A percentile compares a stretch with the other conserved stretches of the same genome.
These are phyloP conservation scores for Sphaerostilbella broomeana DNA, from an alignment of 2,329 filamentous ascomycete genomes.

Conservation along the genomic window DNA sequence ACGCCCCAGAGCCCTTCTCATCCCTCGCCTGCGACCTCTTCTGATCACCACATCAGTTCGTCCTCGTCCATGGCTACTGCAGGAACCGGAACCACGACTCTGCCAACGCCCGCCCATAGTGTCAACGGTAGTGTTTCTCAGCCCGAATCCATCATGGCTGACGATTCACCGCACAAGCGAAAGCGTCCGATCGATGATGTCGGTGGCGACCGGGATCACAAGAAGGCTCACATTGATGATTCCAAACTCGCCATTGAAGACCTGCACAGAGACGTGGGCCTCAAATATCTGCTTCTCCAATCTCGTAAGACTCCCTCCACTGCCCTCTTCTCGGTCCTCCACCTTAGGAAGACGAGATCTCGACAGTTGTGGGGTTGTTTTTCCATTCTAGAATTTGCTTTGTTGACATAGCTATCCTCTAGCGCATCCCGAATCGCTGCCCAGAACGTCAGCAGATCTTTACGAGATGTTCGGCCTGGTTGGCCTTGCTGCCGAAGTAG, in stretches of 20 bases:
- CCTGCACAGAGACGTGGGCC: constrained; percentile 59
- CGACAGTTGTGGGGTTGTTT: constrained; percentile 21
- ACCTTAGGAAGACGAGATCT: constrained; percentile 19
- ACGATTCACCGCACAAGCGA: constrained; percentile 53
- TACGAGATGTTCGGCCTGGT: constrained; percentile 53
- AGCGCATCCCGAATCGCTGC: constrained; percentile 44
- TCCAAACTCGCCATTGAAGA: constrained; percentile 56
- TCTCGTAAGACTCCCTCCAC: constrained; percentile 56
- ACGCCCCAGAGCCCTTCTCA: constrained; percentile 63
- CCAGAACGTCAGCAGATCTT: constrained; percentile 48
- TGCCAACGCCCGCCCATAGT: constrained; percentile 58
- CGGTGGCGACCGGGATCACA: constrained; percentile 49
- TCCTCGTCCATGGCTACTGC: constrained; percentile 41
- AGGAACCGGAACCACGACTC: constrained; percentile 40
- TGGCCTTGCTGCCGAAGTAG: constrained; percentile 53
- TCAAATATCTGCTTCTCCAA: constrained; percentile 61
- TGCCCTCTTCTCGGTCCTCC: constrained; percentile 25
- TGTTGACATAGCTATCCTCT: constrained; percentile 40
- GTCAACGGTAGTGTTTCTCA: constrained; percentile 49
- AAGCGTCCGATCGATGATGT: constrained; percentile 53
- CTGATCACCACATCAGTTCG: constrained; percentile 45
- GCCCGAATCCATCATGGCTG: constrained; percentile 40
- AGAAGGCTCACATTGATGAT: constrained; percentile 58
- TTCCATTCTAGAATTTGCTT: constrained; percentile 25
- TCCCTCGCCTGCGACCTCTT: constrained; percentile 48